These are phyloP conservation scores for Westerdykella ornata DNA, from an alignment of 2,329 filamentous ascomycete genomes.

Conservation along the genomic window DNA sequence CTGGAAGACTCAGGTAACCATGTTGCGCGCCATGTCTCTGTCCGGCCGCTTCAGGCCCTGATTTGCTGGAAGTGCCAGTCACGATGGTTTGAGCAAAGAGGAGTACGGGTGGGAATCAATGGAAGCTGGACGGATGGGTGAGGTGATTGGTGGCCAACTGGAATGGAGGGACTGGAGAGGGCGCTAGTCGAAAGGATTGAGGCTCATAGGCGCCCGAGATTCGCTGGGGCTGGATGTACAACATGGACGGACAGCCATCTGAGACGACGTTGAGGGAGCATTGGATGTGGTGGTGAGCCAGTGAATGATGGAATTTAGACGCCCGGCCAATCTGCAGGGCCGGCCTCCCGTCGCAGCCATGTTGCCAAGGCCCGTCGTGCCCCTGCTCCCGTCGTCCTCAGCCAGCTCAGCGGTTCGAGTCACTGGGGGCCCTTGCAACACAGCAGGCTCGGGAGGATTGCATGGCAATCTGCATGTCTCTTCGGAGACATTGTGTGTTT, in stretches of 20 bases:
- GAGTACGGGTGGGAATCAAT: constrained; percentile 25
- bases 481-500: too few relatives aligned
- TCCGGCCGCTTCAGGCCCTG: constrained; percentile 11
- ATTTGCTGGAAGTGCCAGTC: constrained; percentile 24
- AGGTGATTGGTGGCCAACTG: constrained; percentile 30
- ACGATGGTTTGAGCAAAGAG: constrained; percentile 20
- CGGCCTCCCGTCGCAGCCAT: not conserved
- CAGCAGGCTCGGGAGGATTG: not conserved
- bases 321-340: not conserved
- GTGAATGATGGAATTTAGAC: constrained; percentile 1
- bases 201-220: constrained; percentile 35
- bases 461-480: not conserved
- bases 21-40: constrained; percentile 25
- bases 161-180: constrained; percentile 22
- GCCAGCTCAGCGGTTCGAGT: constrained; percentile 5
- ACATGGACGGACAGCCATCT: constrained; percentile 25
- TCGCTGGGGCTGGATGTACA: constrained; percentile 30
- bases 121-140: constrained; percentile 18
- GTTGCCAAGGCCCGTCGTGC: not conserved
- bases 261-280: constrained; percentile 31
- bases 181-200: constrained; percentile 29
- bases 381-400: not conserved
- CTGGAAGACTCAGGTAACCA: constrained; percentile 16
- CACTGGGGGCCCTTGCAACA: constrained; percentile 6
- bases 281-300: constrained; percentile 19